Conservation (phyloP, 495 filamentous ascomycete species). For the Neurospora africana region DNA sequence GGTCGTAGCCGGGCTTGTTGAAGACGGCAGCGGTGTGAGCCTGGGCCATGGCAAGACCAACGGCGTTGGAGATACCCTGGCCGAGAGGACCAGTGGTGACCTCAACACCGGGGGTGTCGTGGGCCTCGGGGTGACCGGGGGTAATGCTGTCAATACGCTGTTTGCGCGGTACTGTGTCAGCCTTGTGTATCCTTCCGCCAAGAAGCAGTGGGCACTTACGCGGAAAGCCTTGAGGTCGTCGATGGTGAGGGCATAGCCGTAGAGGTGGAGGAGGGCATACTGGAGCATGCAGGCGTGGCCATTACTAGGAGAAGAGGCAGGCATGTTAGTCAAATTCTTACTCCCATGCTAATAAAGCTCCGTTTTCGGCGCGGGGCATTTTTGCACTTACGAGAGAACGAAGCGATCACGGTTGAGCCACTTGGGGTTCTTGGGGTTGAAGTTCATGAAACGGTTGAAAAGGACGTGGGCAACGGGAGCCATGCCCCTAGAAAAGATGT, state of each 20-base stretch:
- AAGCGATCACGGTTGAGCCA: slow-evolving; percentile 98
- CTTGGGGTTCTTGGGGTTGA: slow-evolving; percentile 97
- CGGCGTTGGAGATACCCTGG: slow-evolving; percentile 89
- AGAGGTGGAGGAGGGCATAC: slow-evolving; percentile 95
- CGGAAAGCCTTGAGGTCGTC: slow-evolving; percentile 94
- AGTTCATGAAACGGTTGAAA: slow-evolving; percentile 97
- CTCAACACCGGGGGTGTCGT: slow-evolving; percentile 93
- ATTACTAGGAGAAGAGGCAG: slow-evolving; percentile 49
- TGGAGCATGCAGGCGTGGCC: slow-evolving; percentile 99
- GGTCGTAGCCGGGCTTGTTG: slow-evolving; percentile 92
- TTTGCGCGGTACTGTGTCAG: slow-evolving; percentile 9
- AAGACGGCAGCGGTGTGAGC: slow-evolving; percentile 78
- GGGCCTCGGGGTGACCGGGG: slow-evolving; percentile 91
- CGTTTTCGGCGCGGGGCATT: background rate
- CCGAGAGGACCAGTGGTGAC: slow-evolving; percentile 96
- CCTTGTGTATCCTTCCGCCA: background rate
- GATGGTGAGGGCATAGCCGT: slow-evolving; percentile 74
- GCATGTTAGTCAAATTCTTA: background rate
- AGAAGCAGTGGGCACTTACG: slow-evolving; percentile 43
- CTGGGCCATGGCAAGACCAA: slow-evolving; percentile 94
- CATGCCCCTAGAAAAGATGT: slow-evolving; percentile 57
- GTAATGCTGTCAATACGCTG: slow-evolving; percentile 85
- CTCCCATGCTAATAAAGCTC: background rate
- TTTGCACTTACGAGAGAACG: slow-evolving; percentile 85
- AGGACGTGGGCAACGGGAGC: slow-evolving; percentile 94